These are phyloP conservation scores for Claviceps fusiformis DNA, from an alignment of 2,329 filamentous ascomycete species.

Conservation along the genomic window DNA sequence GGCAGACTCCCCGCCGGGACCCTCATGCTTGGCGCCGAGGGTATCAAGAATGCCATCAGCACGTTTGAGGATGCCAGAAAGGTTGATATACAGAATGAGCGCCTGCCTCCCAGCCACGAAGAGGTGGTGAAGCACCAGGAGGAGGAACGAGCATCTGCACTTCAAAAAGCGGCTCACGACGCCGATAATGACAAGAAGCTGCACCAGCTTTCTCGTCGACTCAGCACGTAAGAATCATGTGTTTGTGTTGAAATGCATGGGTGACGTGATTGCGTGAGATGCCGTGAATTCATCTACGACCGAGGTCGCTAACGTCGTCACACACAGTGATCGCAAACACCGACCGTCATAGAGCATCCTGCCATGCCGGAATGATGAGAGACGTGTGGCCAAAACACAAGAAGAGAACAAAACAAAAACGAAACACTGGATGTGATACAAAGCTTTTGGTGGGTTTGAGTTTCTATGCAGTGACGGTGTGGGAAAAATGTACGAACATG, in stretches of 20 bases:
- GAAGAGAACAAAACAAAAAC: neutral
- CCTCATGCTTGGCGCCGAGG: constrained; percentile 93
- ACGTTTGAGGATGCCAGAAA: constrained; percentile 95
- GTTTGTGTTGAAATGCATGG: neutral
- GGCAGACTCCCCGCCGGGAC: constrained; percentile 88
- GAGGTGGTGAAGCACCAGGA: constrained; percentile 77
- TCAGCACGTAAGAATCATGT: constrained; percentile 67
- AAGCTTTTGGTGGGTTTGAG: neutral
- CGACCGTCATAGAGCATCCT: constrained; percentile 5
- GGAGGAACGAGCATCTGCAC: constrained; percentile 65
- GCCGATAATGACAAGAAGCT: constrained; percentile 86
- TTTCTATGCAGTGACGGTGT: neutral
- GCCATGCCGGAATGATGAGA: neutral
- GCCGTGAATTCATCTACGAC: too few relatives aligned
- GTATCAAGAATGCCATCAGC: constrained; percentile 95
- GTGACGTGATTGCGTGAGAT: too few relatives aligned
- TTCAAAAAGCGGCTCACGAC: constrained; percentile 75
- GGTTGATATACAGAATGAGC: constrained; percentile 93
- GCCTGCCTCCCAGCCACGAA: constrained; percentile 80
- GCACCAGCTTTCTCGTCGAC: constrained; percentile 73
- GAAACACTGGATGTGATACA: neutral
- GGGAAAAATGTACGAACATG: neutral
- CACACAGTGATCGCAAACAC: constrained; percentile 20
- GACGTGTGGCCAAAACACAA: neutral
- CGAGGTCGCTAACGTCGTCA: neutral